Base-by-base conservation (phyloP, 1,139 yeast genomes). In the Geotrichum aggregatum region DNA sequence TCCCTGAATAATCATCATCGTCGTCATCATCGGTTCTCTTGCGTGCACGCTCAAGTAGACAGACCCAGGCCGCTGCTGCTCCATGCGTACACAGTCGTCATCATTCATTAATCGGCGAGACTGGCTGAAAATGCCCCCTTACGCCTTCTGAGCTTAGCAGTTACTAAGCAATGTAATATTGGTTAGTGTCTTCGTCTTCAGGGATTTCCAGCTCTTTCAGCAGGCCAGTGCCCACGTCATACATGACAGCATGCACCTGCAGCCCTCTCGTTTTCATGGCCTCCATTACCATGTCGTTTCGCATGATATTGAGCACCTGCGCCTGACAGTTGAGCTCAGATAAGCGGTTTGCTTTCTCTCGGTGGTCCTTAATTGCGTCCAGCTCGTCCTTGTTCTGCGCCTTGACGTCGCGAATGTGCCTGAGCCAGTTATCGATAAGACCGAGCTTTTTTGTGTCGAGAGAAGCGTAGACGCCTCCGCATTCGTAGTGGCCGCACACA, bases 401-500 rank as follows among this genome's bases (percentile, higher is more conserved):
- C 58, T 87, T 74, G 52, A 84, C 82, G 57, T 83, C 87, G 60
- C 91, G 78, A 52, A 87, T 74, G 24, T 87, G 85, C 56, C 82
- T 79, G 57, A 86, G 75, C 95, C 95, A 86, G 58, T 80, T 78
- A 68, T 85, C 92, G 56, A 87, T 74, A 19, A 82, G 83, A 30
- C 87, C 87, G 46, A 87, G 76, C 57, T 79, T 78, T 61, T 83
- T 81, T 56, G 81, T 77, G 5, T 84, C 77, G 54, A 92, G 71
- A 14, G 95, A 84, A 22, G 96, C 92, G 83, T 91, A 84, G 54
- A 89, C 82, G 31, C 98, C 98, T 49, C 98, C 98, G 74, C 98
- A 92, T 69, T 89, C 96, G 34, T 95, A 87, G 72, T 92, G 98
- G n/a, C 98, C 98, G 70, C 97, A 89, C 8, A 92, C 87, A 54